These are phyloP conservation scores for Apiotrichum domesticum DNA, from an alignment of 1,284 basidiomycete species.

Conservation along the genomic window DNA sequence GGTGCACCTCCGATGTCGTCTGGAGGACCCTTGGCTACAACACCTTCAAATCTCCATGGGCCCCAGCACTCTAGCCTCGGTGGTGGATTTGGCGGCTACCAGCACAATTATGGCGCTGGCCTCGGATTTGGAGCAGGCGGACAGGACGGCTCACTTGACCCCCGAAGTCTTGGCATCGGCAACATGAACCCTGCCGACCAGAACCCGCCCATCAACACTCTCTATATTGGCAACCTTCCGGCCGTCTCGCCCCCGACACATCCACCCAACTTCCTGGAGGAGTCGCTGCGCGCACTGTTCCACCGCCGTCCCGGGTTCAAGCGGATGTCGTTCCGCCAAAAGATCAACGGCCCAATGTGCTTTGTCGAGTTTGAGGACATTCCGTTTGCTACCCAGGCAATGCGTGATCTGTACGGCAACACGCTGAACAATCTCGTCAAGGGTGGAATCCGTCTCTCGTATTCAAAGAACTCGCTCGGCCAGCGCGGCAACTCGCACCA, in stretches of 20 bases:
- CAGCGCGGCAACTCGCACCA: conserved; percentile 42
- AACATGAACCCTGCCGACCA: conserved; percentile 66
- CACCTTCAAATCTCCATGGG: not conserved
- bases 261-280: conserved; percentile 74
- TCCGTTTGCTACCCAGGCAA: conserved; percentile 69
- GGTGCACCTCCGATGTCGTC: not conserved
- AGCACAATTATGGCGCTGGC: conserved; percentile 6
- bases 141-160: conserved; percentile 10
- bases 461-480: conserved; percentile 90
- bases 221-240: conserved; percentile 90
- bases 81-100: conserved; percentile 7
- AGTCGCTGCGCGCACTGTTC: conserved; percentile 75
- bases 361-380: conserved; percentile 97
- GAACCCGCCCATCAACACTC: conserved; percentile 77
- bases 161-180: conserved; percentile 15
- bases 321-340: conserved; percentile 88
- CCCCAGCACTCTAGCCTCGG: conserved; percentile 4
- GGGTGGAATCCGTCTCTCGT: conserved; percentile 89
- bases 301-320: conserved; percentile 72
- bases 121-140: conserved; percentile 8
- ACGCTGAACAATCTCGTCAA: conserved; percentile 85
- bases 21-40: not conserved
- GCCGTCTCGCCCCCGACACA: conserved; percentile 59
- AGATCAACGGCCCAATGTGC: conserved; percentile 95
- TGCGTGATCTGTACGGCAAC: conserved; percentile 84